Conservation (phyloP, 2,329 filamentous ascomycete species). For the Penicillium corylophilum region DNA sequence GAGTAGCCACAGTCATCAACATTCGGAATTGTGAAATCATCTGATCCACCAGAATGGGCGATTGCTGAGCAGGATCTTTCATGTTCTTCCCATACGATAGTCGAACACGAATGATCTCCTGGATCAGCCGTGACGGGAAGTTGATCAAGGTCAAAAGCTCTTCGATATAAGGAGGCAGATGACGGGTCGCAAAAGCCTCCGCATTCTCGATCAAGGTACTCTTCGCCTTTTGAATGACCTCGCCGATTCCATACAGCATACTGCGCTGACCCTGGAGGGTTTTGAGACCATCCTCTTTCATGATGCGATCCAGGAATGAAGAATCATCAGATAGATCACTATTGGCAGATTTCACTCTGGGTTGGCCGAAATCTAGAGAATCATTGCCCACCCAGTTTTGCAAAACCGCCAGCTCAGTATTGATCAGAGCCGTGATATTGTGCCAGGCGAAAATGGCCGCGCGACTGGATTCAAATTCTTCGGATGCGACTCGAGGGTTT, state of each 20-base stretch:
- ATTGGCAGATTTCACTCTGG: constrained; percentile 66
- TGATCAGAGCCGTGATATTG: constrained; percentile 95
- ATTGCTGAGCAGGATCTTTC: constrained; percentile 91
- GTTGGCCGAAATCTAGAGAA: constrained; percentile 84
- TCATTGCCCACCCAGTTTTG: constrained; percentile 97
- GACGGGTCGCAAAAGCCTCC: constrained; percentile 77
- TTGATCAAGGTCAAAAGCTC: constrained; percentile 95
- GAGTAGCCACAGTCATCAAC: constrained; percentile 82
- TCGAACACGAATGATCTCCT: constrained; percentile 92
- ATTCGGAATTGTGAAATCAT: constrained; percentile 98
- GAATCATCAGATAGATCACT: constrained; percentile 81
- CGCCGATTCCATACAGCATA: constrained; percentile 79
- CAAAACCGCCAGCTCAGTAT: constrained; percentile 85
- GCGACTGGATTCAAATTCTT: constrained; percentile 75
- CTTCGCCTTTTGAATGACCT: constrained; percentile 91
- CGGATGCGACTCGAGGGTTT: constrained; percentile 74
- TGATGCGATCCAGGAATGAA: constrained; percentile 87
- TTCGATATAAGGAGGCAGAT: constrained; percentile 94
- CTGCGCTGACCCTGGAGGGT: constrained; percentile 81
- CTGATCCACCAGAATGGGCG: constrained; percentile 90
- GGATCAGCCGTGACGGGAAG: constrained; percentile 91
- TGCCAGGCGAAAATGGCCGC: constrained; percentile 93
- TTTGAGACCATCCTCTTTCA: constrained; percentile 93
- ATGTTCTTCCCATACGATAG: constrained; percentile 90
- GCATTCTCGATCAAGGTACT: constrained; percentile 84